Evolutionary conservation across 1,284 basidiomycete species (phyloP), one percentile per base, ranked within the genome.

Genomic region (Fistulinella cinereoalba): DNA sequence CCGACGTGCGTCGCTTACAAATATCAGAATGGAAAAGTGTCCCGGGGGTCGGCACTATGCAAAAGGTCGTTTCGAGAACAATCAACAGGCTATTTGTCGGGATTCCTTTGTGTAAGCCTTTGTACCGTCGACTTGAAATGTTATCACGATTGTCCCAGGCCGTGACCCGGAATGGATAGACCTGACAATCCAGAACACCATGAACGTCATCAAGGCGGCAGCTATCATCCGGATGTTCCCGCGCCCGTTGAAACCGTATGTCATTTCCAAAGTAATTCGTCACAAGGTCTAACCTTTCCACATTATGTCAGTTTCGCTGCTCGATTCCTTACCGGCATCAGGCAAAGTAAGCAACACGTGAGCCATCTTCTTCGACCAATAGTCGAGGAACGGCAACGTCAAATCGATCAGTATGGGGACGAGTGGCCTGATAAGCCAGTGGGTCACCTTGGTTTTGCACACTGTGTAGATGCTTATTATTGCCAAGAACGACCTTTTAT

Each of bases 1-100:
- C n/a, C n/a, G n/a, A 22, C 7, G 13, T 18, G 15, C 10, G 21
- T 18, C 23, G 9, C 3, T 22, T 12, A 13, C 19, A 6, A 48
- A 22, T 10, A 10, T 13, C 10, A 54, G 52, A 45, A 2, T 51
- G 40, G 51, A 45, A 74, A 73, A 43, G 49, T 6, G 25, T 65
- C 8, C 52, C 53, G 2, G 55, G 47, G 9, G 25, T 62, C 10
- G 33, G 37, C 7, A 53, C 47, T 16, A 37, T 62, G 10, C 55
- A 51, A 32, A 32, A 61, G 22, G 54, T 72, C 8, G 56, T 72
- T 8, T 58, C 58, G 27, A 56, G 65, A 29, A 54, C 60, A 8
- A 67, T 56, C 32, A 71, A 69, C 41, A 61, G 73, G 16, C 46
- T 67, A 13, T 70, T 71, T 44, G 65, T 72, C 32, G 70, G 72